phyloP scores from a whole-genome alignment of 192 early-diverging fungal genomes.

The Paraglomus brasilianum region DNA sequence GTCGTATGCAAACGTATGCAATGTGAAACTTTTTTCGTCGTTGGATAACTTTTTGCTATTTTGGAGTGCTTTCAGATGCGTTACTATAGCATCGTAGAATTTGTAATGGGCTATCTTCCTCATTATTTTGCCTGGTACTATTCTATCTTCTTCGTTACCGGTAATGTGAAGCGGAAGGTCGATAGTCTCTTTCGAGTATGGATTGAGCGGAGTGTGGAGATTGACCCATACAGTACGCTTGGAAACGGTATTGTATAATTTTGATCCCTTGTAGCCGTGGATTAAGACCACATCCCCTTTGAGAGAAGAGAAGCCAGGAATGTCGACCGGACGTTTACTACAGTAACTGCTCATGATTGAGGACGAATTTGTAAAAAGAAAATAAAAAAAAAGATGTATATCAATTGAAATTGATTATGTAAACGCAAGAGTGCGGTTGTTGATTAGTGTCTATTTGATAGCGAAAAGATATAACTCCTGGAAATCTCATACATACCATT shows the following conservation, averaged over 20 bases:
- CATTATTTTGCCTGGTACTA: conserved; percentile 1
- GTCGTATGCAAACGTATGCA: conserved; percentile 26
- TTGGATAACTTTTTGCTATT: not conserved
- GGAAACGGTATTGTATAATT: not conserved
- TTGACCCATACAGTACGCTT: conserved; percentile 3
- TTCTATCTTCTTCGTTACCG: conserved; percentile 4
- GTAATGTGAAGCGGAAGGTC: conserved; percentile 20
- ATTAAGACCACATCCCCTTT: conserved; percentile 17
- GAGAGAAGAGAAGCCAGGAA: conserved; percentile 10
- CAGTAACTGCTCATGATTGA: no score
- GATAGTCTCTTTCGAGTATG: conserved; percentile 17
- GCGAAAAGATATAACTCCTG: no score
- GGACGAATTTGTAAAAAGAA: no score
- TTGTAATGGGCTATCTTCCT: not conserved
- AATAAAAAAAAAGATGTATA: no score
- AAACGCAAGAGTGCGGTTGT: no score
- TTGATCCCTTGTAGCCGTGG: no score
- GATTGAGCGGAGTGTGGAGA: conserved; percentile 2
- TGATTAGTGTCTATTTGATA: no score
- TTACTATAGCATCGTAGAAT: conserved; percentile 18
- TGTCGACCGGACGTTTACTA: no score
- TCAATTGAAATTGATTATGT: no score
- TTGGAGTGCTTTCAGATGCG: conserved; percentile 2
- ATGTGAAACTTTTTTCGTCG: not conserved
- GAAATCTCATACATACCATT: no score